Conservation (phyloP, 768 basidiomycete species). For the Auriculariales sp. region DNA sequence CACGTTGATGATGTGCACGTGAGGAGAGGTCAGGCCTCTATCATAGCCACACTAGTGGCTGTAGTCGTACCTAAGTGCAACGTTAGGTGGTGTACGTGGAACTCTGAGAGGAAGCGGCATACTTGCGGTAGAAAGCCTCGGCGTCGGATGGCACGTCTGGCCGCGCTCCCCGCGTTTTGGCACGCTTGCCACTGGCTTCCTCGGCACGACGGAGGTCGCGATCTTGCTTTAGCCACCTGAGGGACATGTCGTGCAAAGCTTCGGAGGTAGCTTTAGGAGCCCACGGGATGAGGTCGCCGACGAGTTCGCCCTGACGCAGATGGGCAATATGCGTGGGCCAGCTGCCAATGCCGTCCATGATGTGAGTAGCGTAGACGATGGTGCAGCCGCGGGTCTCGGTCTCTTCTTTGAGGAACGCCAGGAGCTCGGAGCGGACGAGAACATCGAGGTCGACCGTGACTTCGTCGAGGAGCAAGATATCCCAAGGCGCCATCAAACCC, state of each 20-base stretch:
- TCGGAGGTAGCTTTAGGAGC: constrained; percentile 29
- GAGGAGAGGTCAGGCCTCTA: no score
- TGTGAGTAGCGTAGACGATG: constrained; percentile 92
- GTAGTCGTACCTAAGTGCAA: constrained; percentile 32
- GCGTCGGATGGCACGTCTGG: constrained; percentile 53
- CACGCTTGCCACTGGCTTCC: constrained; percentile 34
- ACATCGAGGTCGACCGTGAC: constrained; percentile 97
- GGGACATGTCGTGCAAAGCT: constrained; percentile 54
- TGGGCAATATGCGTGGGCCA: constrained; percentile 93
- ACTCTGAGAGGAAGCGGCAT: constrained; percentile 12
- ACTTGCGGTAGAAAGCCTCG: constrained; percentile 80
- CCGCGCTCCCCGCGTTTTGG: constrained; percentile 45
- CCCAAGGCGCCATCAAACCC: constrained; percentile 91
- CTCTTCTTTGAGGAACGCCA: constrained; percentile 75
- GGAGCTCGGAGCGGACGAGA: constrained; percentile 81
- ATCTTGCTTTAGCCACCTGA: constrained; percentile 83
- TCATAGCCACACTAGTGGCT: no score
- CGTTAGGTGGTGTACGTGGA: constrained; percentile 2
- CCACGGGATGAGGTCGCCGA: constrained; percentile 55
- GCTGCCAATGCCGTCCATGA: constrained; percentile 81
- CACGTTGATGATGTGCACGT: no score
- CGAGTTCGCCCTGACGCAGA: constrained; percentile 71
- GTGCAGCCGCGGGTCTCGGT: constrained; percentile 70
- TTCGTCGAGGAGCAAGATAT: constrained; percentile 87
- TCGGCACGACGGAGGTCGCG: constrained; percentile 45